phyloP scores from a whole-genome alignment of 2,329 filamentous ascomycete genomes.

The Didymosphaeria variabile region DNA sequence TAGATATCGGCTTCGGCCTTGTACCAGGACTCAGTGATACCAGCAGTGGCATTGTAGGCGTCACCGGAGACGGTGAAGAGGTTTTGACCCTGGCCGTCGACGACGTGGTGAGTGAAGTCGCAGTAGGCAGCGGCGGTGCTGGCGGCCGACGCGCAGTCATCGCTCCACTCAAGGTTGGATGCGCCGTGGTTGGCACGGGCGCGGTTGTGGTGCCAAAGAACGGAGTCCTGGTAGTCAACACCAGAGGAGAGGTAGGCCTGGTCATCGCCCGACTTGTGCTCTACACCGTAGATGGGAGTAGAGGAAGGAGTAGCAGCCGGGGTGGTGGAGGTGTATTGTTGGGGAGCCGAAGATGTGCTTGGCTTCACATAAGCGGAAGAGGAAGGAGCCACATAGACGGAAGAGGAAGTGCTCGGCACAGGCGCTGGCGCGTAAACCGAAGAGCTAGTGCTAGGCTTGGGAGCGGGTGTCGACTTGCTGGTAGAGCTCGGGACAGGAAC shows the following conservation, averaged over 20 bases:
- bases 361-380: slow-evolving; percentile 2
- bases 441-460: slow-evolving; percentile 2
- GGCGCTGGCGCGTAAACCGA: slow-evolving; percentile 5
- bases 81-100: slow-evolving; percentile 84
- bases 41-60: slow-evolving; percentile 67
- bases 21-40: slow-evolving; percentile 88
- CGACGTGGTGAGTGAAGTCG: slow-evolving; percentile 70
- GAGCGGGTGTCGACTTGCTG: neutral
- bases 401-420: slow-evolving; percentile 7
- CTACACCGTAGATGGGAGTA: slow-evolving; percentile 17
- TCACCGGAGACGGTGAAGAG: slow-evolving; percentile 73
- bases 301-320: slow-evolving; percentile 21
- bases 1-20: slow-evolving; percentile 70
- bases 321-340: slow-evolving; percentile 5
- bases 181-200: slow-evolving; percentile 86
- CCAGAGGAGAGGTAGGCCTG: slow-evolving; percentile 39
- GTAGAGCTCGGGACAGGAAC: slow-evolving; percentile 14
- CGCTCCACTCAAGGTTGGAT: slow-evolving; percentile 70
- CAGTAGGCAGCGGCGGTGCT: slow-evolving; percentile 76
- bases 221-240: slow-evolving; percentile 38
- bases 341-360: slow-evolving; percentile 15
- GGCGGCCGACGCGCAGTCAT: slow-evolving; percentile 67
- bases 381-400: slow-evolving; percentile 10
- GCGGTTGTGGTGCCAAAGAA: slow-evolving; percentile 80
- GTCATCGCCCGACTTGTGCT: slow-evolving; percentile 29